Evolutionary conservation across 345 rosid genomes (phyloP).

Genomic region (Citrus mangshanensis): DNA sequence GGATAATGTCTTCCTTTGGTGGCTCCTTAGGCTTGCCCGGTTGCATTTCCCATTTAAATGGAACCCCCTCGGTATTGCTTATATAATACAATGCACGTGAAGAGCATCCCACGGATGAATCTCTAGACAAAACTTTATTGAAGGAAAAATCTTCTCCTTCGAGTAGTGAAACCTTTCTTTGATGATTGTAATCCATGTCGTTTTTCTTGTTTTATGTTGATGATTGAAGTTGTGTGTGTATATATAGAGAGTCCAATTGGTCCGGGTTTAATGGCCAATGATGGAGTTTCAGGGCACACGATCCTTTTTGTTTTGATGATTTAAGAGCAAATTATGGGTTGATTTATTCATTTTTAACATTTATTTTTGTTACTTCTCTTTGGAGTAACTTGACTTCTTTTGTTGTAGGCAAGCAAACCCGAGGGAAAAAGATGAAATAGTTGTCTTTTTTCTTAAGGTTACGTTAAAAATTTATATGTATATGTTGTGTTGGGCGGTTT

Average conservation of each 20-base stretch:
- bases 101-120: constrained; percentile 34
- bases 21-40: constrained; percentile 56
- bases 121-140: constrained; percentile 39
- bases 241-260: background rate
- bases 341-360: background rate
- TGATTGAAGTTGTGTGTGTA: background rate
- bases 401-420: constrained; percentile 17
- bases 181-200: constrained; percentile 30
- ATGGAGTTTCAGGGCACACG: constrained; percentile 19
- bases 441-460: constrained; percentile 43
- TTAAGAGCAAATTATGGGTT: constrained; percentile 9
- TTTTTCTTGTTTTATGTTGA: background rate
- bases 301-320: constrained; percentile 17
- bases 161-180: constrained; percentile 29
- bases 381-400: constrained; percentile 27
- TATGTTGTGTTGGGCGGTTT: constrained; percentile 28
- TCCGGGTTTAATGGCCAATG: constrained; percentile 28
- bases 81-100: constrained; percentile 32
- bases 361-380: constrained; percentile 25
- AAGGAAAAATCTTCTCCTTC: constrained; percentile 34
- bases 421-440: background rate
- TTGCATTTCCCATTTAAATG: constrained; percentile 65
- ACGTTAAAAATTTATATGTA: constrained; percentile 19
- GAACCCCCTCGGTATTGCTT: constrained; percentile 37
- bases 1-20: constrained; percentile 25